A percentile compares a stretch with the other conserved stretches of the same genome.
Conservation (phyloP, 371 early-diverging fungal species). For the Choanephora cucurbitarum region DNA sequence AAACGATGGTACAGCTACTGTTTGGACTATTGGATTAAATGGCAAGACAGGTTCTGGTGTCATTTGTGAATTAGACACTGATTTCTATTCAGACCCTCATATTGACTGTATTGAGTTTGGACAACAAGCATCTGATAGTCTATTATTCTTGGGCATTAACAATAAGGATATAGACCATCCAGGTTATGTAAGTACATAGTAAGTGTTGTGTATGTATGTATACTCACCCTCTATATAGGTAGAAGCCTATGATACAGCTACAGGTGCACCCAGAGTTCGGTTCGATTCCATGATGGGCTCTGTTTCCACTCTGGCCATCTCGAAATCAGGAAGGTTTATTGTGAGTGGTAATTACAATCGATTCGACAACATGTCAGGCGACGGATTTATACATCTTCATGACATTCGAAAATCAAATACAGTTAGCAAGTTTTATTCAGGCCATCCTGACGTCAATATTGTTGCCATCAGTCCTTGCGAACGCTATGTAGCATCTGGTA, state of each 20-base stretch:
- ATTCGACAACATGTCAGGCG: conserved; percentile 32
- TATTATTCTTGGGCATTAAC: conserved; percentile 32
- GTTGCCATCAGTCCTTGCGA: conserved; percentile 47
- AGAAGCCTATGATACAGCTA: conserved; percentile 28
- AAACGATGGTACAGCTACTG: conserved; percentile 38
- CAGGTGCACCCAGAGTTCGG: conserved; percentile 3
- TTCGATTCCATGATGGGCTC: conserved; percentile 31
- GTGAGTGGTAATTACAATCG: conserved; percentile 37
- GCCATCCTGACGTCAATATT: conserved; percentile 44
- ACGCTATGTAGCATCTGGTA: conserved; percentile 41
- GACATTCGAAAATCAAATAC: conserved; percentile 18
- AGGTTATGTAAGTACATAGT: conserved; percentile 29
- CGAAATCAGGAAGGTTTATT: conserved; percentile 26
- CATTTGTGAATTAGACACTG: conserved; percentile 25
- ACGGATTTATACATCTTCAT: conserved; percentile 35
- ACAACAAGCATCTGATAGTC: conserved; percentile 18
- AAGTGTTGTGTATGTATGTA: no score
- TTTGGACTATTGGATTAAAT: conserved; percentile 31
- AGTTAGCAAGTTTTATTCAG: conserved; percentile 26
- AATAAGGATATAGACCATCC: conserved; percentile 21
- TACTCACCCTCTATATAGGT: no score
- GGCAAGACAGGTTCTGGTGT: conserved; percentile 35
- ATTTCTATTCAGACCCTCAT: conserved; percentile 15
- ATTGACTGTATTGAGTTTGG: conserved; percentile 47
- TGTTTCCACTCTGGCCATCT: conserved; percentile 33